Conservation (phyloP, 2,329 filamentous ascomycete species). For the Didymella arachidicola region DNA sequence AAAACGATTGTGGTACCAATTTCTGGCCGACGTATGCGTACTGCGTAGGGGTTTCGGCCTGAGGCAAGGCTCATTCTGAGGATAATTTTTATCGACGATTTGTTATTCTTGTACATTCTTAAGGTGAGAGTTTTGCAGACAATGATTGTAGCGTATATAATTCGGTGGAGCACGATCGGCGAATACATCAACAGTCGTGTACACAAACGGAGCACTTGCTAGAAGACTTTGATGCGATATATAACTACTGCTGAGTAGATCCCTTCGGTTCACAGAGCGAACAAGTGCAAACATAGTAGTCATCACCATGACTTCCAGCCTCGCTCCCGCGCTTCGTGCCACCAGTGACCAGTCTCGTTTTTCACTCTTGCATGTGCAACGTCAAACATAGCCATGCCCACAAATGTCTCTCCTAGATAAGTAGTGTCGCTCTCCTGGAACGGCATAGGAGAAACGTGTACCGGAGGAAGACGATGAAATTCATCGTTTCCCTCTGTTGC, state of each 20-base stretch:
- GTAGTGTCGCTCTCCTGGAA: slow-evolving; percentile 17
- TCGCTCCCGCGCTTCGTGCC: slow-evolving; percentile 14
- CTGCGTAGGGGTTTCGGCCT: no score
- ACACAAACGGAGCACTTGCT: neutral
- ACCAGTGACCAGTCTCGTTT: slow-evolving; percentile 5
- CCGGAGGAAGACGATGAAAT: slow-evolving; percentile 10
- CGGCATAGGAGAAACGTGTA: slow-evolving; percentile 15
- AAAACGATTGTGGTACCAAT: neutral
- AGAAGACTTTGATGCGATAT: neutral
- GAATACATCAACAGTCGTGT: neutral
- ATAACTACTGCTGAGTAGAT: neutral
- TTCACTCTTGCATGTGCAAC: slow-evolving; percentile 14
- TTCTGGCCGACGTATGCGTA: neutral
- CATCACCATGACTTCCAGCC: slow-evolving; percentile 20
- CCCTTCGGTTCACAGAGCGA: neutral
- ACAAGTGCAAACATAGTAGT: neutral
- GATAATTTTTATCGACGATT: neutral
- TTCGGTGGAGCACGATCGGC: neutral
- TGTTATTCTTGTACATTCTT: neutral
- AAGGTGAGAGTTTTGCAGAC: neutral
- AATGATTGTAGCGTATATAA: neutral
- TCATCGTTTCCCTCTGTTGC: neutral
- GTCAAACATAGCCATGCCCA: slow-evolving; percentile 21
- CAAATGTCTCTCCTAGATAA: slow-evolving; percentile 15
- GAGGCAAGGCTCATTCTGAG: no score